Evolutionary conservation across 495 filamentous ascomycete genomes (phyloP).

Genomic region (Penicillium turbatum): DNA sequence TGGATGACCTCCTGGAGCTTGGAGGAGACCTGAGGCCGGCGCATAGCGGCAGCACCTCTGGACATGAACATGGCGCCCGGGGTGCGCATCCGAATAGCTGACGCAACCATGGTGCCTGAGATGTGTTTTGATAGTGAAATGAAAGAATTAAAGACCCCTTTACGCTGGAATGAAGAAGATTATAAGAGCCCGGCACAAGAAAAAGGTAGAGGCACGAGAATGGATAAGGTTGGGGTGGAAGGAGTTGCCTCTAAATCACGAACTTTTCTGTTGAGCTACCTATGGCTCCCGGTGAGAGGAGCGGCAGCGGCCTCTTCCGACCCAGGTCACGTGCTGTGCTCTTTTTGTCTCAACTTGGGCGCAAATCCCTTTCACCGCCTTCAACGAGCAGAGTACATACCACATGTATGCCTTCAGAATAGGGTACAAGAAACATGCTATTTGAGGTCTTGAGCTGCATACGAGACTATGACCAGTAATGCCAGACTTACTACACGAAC

Average conservation of each 20-base stretch:
- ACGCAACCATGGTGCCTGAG: conserved; percentile 41
- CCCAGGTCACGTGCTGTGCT: conserved; percentile 19
- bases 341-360: not conserved
- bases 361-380: not conserved
- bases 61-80: conserved; percentile 44
- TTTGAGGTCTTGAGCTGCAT: no score
- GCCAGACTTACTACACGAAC: no score
- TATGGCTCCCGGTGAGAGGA: conserved; percentile 21
- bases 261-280: conserved; percentile 48
- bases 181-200: conserved; percentile 9
- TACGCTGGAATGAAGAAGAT: conserved; percentile 22
- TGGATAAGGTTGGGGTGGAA: conserved; percentile 30
- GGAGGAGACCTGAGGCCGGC: conserved; percentile 41
- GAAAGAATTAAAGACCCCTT: conserved; percentile 30
- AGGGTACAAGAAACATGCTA: no score
- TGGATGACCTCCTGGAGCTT: conserved; percentile 42
- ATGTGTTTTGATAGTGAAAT: conserved; percentile 28
- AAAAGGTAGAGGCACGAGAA: conserved; percentile 28
- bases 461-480: no score
- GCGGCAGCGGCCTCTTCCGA: conserved; percentile 19
- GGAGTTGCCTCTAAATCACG: conserved; percentile 26
- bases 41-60: conserved; percentile 41
- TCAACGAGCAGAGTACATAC: not conserved
- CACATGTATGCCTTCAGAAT: no score
- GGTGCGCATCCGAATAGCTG: conserved; percentile 46